phyloP scores from a whole-genome alignment of 2,329 filamentous ascomycete genomes.

The Fusarium goolgardi region DNA sequence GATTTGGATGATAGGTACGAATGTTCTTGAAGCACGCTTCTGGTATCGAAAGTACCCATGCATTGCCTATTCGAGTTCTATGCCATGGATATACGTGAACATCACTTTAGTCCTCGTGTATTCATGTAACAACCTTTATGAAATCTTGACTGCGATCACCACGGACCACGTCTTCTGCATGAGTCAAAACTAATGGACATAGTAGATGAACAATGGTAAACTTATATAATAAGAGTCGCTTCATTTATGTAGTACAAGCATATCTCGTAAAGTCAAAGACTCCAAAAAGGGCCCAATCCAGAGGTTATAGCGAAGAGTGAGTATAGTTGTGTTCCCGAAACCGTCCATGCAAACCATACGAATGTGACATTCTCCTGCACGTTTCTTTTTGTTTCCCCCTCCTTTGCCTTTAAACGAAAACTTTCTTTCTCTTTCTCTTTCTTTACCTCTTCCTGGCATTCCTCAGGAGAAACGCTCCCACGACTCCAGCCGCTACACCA shows the following conservation, averaged over 20 bases:
- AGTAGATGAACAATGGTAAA: constrained; percentile 7
- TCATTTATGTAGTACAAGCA: constrained; percentile 44
- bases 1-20: not conserved
- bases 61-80: not conserved
- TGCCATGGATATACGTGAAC: too few species aligned
- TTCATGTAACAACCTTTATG: too few species aligned
- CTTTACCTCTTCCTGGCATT: constrained; percentile 71
- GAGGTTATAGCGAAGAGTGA: constrained; percentile 29
- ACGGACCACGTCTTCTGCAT: not conserved
- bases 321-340: constrained; percentile 29
- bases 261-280: constrained; percentile 40
- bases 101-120: too few species aligned
- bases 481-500: constrained; percentile 90
- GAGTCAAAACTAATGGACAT: too few species aligned
- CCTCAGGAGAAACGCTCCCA: constrained; percentile 87
- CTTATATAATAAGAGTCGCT: constrained; percentile 35
- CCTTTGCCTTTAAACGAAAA: not conserved
- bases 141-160: not conserved
- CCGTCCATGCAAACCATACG: constrained; percentile 27
- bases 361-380: constrained; percentile 7
- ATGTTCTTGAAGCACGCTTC: not conserved
- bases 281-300: constrained; percentile 28
- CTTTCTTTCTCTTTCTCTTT: not conserved
- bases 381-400: not conserved
- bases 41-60: not conserved